Base-by-base conservation (phyloP, 2,329 filamentous ascomycete species). In the Pochonia chlamydosporia region DNA sequence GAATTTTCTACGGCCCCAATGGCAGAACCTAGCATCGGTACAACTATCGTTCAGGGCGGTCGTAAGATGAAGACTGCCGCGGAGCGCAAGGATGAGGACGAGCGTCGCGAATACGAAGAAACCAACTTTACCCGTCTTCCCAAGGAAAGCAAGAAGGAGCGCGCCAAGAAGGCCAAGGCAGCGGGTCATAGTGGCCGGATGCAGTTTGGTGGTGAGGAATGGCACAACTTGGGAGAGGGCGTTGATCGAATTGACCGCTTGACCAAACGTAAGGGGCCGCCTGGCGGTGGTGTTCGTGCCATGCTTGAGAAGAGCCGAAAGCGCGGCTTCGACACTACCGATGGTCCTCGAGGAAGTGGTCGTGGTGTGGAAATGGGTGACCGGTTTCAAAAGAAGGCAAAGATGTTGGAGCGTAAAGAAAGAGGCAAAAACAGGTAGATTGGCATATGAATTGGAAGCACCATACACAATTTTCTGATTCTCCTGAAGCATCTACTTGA, bases 1-100 rank as follows among this genome's bases (percentile, higher is more conserved):
- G 93, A 99, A 66, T 76, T 97, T 49, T 91, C 89, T 0, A 69
- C 78, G 5, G 89, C 89, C 2, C 93, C 93, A 1, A 68, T 89
- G 49, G 88, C 90, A 1, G 81, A 95, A 63, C 90, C 92, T 46
- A 95, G 87, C 56, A 95, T 99, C 58, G 95, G 93, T 50, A 93
- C 87, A 48, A 96, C 88, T 16, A 95, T 96, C 56, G 75, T 85
- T 4, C 75, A 82, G 42, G 84, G 87, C 43, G 93, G 93, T 28
- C 81, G 92, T 53, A 82, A 82, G 63, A 81, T 82, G 59, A 93
- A 91, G 74, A 88, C 87, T 5, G 79, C 83, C 13, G 75, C 81
- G 28, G 86, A 96, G 63, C 80, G 87, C 47, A 82, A 82, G 52
- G 81, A 82, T 35, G 91, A 97, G 64, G 79, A 79, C 2, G 91